Evolutionary conservation across 140 eudicot species (phyloP).

Genomic region (Flaveria floridana): DNA sequence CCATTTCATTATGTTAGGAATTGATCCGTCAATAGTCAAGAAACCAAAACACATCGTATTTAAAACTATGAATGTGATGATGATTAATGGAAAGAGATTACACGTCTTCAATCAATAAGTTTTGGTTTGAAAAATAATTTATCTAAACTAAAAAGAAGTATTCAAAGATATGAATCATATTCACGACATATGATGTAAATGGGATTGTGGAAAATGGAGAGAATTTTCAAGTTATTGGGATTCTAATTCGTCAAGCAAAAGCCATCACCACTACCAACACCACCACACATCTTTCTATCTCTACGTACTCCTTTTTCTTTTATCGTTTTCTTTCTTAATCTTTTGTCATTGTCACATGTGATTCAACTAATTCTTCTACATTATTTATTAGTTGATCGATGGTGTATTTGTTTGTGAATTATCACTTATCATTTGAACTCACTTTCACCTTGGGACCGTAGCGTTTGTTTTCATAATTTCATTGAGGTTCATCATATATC

Average conservation of each 20-base stretch:
- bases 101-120: neutral
- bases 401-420: neutral
- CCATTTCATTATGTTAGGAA: no score
- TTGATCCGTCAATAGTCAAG: neutral
- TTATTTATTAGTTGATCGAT: neutral
- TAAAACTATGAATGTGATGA: neutral
- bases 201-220: slow-evolving; percentile 21
- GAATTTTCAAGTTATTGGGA: slow-evolving; percentile 17
- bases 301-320: neutral
- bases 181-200: neutral
- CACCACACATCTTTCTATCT: neutral
- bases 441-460: neutral
- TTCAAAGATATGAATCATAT: neutral
- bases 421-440: neutral
- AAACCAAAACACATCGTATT: neutral
- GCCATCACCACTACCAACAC: slow-evolving; percentile 28
- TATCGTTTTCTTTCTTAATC: neutral
- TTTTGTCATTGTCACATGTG: neutral
- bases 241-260: slow-evolving; percentile 35
- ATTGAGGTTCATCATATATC: neutral
- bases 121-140: neutral
- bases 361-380: neutral
- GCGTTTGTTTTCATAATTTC: neutral
- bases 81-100: neutral
- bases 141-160: neutral